Conservation (phyloP, 2,329 filamentous ascomycete genomes). For the Cyclaneusma minus region DNA sequence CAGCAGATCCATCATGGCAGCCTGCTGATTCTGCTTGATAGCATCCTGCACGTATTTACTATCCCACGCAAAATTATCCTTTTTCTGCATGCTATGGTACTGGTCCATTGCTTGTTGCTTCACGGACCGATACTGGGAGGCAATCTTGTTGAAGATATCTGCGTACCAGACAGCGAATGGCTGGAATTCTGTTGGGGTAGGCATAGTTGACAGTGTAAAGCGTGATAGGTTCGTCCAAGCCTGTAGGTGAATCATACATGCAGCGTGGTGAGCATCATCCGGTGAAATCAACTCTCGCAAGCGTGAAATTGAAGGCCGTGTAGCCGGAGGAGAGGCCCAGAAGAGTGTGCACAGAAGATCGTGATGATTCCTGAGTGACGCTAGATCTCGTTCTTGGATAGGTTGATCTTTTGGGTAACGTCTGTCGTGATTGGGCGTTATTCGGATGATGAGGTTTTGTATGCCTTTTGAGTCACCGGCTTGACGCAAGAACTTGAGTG, state of each 20-base stretch:
- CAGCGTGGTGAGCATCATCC: conserved; percentile 47
- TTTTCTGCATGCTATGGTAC: too few species aligned
- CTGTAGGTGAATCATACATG: conserved; percentile 45
- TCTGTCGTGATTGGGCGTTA: conserved; percentile 49
- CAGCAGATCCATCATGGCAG: too few species aligned
- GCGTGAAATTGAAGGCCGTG: conserved; percentile 35
- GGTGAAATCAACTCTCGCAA: conserved; percentile 45
- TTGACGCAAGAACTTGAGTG: conserved; percentile 33
- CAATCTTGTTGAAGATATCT: conserved; percentile 37
- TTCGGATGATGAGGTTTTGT: conserved; percentile 42
- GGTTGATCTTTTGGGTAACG: conserved; percentile 47
- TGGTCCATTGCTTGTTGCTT: too few species aligned
- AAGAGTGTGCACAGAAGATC: conserved; percentile 52
- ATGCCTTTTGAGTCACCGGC: conserved; percentile 38
- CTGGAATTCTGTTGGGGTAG: conserved; percentile 24
- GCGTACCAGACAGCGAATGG: conserved; percentile 41
- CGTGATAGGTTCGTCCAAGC: conserved; percentile 47
- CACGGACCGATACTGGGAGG: conserved; percentile 40
- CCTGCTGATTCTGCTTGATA: too few species aligned
- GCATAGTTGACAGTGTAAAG: conserved; percentile 35
- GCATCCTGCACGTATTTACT: too few species aligned
- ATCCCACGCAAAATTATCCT: too few species aligned
- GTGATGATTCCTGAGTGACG: conserved; percentile 51
- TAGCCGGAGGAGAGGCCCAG: conserved; percentile 41
- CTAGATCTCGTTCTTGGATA: conserved; percentile 43